These are phyloP conservation scores for Auricularia sp. DNA, from an alignment of 768 basidiomycete species.

Conservation along the genomic window DNA sequence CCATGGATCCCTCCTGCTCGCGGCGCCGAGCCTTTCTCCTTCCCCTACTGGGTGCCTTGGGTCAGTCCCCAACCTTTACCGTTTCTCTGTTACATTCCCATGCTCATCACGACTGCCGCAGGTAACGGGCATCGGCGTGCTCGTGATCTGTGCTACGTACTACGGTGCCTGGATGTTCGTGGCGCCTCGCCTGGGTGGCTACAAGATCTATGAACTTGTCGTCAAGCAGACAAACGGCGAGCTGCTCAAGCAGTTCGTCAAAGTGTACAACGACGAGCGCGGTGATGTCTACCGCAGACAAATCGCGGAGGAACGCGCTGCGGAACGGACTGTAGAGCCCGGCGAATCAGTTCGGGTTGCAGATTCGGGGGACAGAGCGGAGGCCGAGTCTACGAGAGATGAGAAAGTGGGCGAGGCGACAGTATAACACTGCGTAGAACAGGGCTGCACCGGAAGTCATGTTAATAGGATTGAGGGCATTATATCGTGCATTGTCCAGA, in stretches of 20 bases:
- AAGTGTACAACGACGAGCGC: neutral
- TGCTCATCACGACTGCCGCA: neutral
- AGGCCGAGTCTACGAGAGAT: too few relatives aligned
- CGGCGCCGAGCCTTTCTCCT: conserved; percentile 22
- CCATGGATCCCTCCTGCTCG: conserved; percentile 24
- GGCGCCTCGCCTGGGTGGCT: conserved; percentile 35
- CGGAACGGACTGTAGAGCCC: neutral
- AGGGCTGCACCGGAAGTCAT: too few relatives aligned
- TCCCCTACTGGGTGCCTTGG: conserved; percentile 1
- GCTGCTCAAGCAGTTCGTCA: neutral
- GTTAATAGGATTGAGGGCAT: too few relatives aligned
- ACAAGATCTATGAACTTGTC: conserved; percentile 31
- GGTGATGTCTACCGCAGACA: neutral
- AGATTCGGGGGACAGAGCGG: too few relatives aligned
- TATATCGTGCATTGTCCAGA: too few relatives aligned
- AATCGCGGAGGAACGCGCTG: neutral
- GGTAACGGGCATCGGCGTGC: conserved; percentile 15
- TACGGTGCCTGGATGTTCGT: conserved; percentile 33
- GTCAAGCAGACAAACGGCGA: conserved; percentile 13
- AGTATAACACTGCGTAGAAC: too few relatives aligned
- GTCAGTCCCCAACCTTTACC: conserved; percentile 10
- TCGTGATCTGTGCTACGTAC: conserved; percentile 19
- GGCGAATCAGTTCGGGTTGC: too few relatives aligned
- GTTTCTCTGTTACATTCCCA: conserved; percentile 5
- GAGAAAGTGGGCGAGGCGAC: too few relatives aligned